Evolutionary conservation across 768 basidiomycete genomes (phyloP).

Genomic region (Cytidiella melzeri): DNA sequence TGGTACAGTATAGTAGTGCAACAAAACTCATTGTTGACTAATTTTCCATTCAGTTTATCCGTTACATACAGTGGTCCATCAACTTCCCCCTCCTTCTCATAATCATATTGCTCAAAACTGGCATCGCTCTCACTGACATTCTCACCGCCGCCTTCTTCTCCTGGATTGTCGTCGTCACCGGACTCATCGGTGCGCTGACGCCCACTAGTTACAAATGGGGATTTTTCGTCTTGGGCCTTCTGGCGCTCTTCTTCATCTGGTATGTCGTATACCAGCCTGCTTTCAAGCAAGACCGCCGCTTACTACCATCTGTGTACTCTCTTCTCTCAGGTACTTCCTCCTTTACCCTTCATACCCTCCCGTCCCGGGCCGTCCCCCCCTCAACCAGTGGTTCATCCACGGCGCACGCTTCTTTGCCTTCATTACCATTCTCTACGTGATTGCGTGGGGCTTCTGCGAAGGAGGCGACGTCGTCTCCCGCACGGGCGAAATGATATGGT

Average conservation of each 20-base stretch:
- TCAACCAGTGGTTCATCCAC: conserved; percentile 23
- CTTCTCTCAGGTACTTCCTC: too few species aligned
- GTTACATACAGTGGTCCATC: conserved; percentile 49
- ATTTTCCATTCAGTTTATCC: conserved; percentile 28
- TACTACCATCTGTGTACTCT: too few species aligned
- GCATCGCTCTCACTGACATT: conserved; percentile 40
- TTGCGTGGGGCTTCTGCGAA: conserved; percentile 52
- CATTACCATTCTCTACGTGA: conserved; percentile 50
- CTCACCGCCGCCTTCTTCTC: conserved; percentile 40
- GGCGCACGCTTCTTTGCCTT: conserved; percentile 40
- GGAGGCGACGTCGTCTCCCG: conserved; percentile 45
- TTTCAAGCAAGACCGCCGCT: too few species aligned
- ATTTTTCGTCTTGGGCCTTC: conserved; percentile 40
- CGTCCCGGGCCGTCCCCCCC: conserved; percentile 13
- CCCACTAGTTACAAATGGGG: conserved; percentile 45
- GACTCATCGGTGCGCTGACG: conserved; percentile 44
- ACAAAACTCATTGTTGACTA: not conserved
- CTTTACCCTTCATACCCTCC: too few species aligned
- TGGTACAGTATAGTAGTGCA: not conserved
- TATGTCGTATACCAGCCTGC: too few species aligned
- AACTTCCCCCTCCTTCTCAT: conserved; percentile 46
- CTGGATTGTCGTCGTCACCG: conserved; percentile 36
- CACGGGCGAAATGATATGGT: conserved; percentile 49
- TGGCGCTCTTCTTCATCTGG: conserved; percentile 37
- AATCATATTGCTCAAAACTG: conserved; percentile 38